Conservation (phyloP, 1,139 yeast genomes). For the Candida pseudoviswanathii region DNA sequence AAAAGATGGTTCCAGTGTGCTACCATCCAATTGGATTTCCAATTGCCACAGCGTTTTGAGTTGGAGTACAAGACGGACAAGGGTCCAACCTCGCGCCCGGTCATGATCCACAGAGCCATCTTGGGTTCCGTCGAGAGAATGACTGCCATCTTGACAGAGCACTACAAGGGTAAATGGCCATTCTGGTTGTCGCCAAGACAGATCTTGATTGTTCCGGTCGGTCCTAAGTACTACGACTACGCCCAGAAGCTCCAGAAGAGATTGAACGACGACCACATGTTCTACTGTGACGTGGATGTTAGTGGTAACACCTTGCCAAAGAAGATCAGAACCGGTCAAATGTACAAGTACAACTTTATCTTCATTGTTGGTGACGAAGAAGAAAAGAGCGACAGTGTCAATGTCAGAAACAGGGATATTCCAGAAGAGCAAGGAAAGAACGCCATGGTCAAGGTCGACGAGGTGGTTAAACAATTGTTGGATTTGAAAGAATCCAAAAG, state of each 20-base stretch:
- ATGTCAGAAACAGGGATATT: conserved; percentile 92
- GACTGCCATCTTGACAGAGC: conserved; percentile 97
- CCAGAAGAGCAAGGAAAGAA: conserved; percentile 83
- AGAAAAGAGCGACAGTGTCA: conserved; percentile 73
- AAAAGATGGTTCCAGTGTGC: conserved; percentile 98
- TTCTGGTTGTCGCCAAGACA: conserved; percentile 99
- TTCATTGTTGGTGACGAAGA: conserved; percentile 97
- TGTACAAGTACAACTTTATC: conserved; percentile 89
- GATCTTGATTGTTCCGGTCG: conserved; percentile 91
- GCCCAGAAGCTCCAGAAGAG: conserved; percentile 76
- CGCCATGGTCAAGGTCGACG: conserved; percentile 71
- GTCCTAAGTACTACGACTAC: conserved; percentile 86
- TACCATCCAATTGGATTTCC: conserved; percentile 96
- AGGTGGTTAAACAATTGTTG: conserved; percentile 67
- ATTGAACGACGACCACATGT: conserved; percentile 64
- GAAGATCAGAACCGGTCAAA: conserved; percentile 95
- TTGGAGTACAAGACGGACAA: conserved; percentile 81
- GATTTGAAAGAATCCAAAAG: conserved; percentile 69
- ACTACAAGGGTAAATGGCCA: conserved; percentile 98
- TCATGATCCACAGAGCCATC: conserved; percentile 98
- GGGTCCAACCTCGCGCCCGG: conserved; percentile 69
- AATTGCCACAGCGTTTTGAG: conserved; percentile 88
- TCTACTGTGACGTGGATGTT: conserved; percentile 89
- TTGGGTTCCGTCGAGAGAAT: conserved; percentile 97
- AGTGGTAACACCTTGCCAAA: conserved; percentile 94